Conservation (phyloP, 306 rosid genomes). For the Ochetophila trinervis region DNA sequence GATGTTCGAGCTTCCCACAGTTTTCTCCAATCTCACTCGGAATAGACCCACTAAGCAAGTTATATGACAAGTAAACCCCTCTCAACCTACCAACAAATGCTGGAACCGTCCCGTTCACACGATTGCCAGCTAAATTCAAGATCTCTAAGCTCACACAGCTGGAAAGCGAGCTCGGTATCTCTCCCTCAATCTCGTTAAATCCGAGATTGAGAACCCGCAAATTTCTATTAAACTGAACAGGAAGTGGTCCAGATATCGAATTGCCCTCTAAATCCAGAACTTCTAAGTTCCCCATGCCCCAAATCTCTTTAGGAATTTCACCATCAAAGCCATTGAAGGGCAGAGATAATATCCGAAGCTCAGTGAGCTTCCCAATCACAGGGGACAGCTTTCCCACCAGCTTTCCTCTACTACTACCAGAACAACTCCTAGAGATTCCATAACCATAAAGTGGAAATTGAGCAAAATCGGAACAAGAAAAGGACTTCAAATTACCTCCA, state of each 20-base stretch:
- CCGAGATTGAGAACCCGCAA: constrained; percentile 72
- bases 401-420: constrained; percentile 33
- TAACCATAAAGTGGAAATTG: constrained; percentile 71
- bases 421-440: constrained; percentile 61
- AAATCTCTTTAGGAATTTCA: constrained; percentile 51
- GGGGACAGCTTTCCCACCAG: constrained; percentile 57
- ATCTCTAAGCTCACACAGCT: constrained; percentile 44
- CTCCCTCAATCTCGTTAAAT: constrained; percentile 63
- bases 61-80: constrained; percentile 61
- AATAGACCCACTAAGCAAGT: constrained; percentile 50
- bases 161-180: constrained; percentile 49
- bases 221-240: constrained; percentile 33
- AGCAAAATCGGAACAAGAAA: constrained; percentile 40
- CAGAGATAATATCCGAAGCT: constrained; percentile 70
- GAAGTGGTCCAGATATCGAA: constrained; percentile 51
- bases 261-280: constrained; percentile 90
- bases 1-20: constrained; percentile 78
- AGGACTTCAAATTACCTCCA: constrained; percentile 24
- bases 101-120: constrained; percentile 68
- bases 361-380: constrained; percentile 46
- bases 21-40: constrained; percentile 62
- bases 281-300: constrained; percentile 66
- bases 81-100: constrained; percentile 56
- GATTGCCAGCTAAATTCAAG: constrained; percentile 71
- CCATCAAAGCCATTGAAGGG: constrained; percentile 71